Conservation (phyloP, 2,329 filamentous ascomycete genomes). For the Microsporum audouinii region DNA sequence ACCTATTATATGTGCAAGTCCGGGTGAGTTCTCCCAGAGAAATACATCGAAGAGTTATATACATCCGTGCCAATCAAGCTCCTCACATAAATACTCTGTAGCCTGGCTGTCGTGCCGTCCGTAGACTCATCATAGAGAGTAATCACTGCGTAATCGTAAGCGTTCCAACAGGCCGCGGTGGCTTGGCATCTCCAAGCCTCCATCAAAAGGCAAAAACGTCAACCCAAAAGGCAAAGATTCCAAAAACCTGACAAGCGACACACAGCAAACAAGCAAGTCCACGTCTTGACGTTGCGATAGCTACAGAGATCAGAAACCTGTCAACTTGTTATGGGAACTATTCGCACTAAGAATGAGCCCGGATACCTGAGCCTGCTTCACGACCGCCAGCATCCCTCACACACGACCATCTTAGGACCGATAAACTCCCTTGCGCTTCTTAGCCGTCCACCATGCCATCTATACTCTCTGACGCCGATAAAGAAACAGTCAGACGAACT, state of each 20-base stretch:
- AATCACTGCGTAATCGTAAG: background rate
- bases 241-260: background rate
- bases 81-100: background rate
- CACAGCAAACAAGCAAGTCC: background rate
- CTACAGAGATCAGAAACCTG: background rate
- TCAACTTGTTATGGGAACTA: background rate
- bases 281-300: background rate
- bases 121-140: background rate
- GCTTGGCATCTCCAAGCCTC: constrained; percentile 1
- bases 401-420: background rate
- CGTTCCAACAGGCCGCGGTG: background rate
- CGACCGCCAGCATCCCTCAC: background rate
- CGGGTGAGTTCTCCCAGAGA: background rate
- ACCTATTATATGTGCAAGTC: background rate
- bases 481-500: constrained; percentile 87
- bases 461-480: constrained; percentile 82
- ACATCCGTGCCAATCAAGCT: background rate
- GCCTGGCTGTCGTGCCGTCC: background rate
- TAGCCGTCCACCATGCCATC: constrained; percentile 39
- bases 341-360: background rate
- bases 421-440: background rate
- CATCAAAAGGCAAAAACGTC: background rate
- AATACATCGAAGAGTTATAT: background rate
- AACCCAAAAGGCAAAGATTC: background rate
- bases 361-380: background rate